phyloP scores from a whole-genome alignment of 2,329 filamentous ascomycete genomes.

The Fusarium austroafricanum region DNA sequence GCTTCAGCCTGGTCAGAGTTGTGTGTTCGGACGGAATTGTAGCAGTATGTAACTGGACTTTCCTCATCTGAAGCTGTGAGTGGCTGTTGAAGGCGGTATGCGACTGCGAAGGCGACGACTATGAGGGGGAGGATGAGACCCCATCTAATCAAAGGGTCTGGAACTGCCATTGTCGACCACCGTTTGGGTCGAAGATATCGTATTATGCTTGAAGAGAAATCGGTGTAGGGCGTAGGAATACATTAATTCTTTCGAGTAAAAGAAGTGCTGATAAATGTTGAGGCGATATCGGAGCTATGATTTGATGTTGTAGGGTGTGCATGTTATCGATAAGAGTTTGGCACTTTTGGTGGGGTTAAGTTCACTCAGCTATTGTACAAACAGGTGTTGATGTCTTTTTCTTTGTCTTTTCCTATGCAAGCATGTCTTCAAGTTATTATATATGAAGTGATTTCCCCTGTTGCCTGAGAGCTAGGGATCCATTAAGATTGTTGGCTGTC shows the following conservation, averaged over 20 bases:
- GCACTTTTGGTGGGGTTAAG: constrained; percentile 17
- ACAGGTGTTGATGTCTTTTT: too few relatives aligned
- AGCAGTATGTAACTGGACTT: constrained; percentile 52
- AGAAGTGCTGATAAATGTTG: not conserved
- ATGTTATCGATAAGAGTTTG: constrained; percentile 39
- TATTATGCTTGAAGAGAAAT: not conserved
- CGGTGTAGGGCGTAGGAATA: not conserved
- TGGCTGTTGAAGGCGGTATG: constrained; percentile 46
- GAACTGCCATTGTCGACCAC: constrained; percentile 19
- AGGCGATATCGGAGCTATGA: constrained; percentile 10
- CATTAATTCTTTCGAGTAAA: not conserved
- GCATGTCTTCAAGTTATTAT: not conserved
- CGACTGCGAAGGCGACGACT: constrained; percentile 51
- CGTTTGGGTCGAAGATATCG: not conserved
- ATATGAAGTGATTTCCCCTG: not conserved
- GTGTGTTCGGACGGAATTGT: constrained; percentile 54
- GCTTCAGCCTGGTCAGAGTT: constrained; percentile 52
- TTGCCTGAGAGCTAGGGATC: not conserved
- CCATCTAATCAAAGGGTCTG: constrained; percentile 44
- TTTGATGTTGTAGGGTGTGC: constrained; percentile 5
- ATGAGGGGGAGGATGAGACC: constrained; percentile 47
- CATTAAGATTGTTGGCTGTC: not conserved
- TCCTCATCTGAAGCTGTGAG: constrained; percentile 18
- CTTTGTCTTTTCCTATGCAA: not conserved
- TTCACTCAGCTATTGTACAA: not conserved